These are phyloP conservation scores for Inga laurina DNA, from an alignment of 306 rosid species.

Conservation along the genomic window DNA sequence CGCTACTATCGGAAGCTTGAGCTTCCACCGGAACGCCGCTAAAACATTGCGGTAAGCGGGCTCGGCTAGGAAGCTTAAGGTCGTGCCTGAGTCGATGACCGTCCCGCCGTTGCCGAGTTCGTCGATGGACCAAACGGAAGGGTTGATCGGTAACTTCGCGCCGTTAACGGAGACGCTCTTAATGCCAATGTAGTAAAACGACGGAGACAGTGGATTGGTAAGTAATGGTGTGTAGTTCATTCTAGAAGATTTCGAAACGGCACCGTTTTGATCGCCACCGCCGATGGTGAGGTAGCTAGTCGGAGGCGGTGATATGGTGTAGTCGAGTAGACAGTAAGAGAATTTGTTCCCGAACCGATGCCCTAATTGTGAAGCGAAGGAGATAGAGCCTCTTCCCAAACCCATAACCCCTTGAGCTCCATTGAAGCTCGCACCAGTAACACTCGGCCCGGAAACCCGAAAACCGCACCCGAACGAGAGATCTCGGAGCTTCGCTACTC, in stretches of 20 bases:
- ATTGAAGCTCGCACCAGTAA: slow-evolving; percentile 55
- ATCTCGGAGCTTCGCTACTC: not conserved
- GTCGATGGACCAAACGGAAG: slow-evolving; percentile 61
- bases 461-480: slow-evolving; percentile 69
- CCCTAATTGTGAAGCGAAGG: slow-evolving; percentile 67
- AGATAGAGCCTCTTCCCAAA: slow-evolving; percentile 71
- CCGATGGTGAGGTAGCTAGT: slow-evolving; percentile 71
- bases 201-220: slow-evolving; percentile 54
- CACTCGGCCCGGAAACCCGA: slow-evolving; percentile 59
- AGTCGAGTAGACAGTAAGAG: slow-evolving; percentile 79
- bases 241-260: not conserved
- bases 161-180: slow-evolving; percentile 46
- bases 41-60: slow-evolving; percentile 55
- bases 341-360: slow-evolving; percentile 61
- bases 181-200: slow-evolving; percentile 67
- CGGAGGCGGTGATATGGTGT: slow-evolving; percentile 74
- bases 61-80: slow-evolving; percentile 51
- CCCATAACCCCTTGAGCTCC: slow-evolving; percentile 87
- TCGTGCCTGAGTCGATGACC: slow-evolving; percentile 78
- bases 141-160: slow-evolving; percentile 41
- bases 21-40: slow-evolving; percentile 44
- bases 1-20: slow-evolving; percentile 29
- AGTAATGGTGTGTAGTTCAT: slow-evolving; percentile 59
- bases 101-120: slow-evolving; percentile 70
- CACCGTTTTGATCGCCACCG: slow-evolving; percentile 28